Conservation (phyloP, 2,329 filamentous ascomycete species). For the Aureobasidium namibiae region DNA sequence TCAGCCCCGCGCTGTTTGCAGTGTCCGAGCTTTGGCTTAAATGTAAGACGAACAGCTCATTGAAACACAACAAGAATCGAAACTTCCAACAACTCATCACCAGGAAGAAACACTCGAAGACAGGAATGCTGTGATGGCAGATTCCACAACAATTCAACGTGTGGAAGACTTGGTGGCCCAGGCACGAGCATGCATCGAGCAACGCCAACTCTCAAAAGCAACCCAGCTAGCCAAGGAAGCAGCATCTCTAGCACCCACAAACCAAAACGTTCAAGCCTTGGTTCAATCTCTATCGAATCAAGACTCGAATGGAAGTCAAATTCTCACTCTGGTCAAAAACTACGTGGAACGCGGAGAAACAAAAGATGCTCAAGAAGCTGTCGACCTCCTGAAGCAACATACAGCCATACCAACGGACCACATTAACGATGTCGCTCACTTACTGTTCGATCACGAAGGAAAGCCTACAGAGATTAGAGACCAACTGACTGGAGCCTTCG, state of each 20-base stretch:
- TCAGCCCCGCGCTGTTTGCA: neutral
- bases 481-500: conserved; percentile 27
- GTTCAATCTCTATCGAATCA: neutral
- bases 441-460: conserved; percentile 34
- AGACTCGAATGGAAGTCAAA: neutral
- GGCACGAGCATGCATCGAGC: neutral
- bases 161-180: conserved; percentile 4
- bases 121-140: conserved; percentile 2
- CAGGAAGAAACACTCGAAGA: neutral
- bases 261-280: conserved; percentile 4
- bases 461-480: conserved; percentile 25
- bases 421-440: conserved; percentile 31
- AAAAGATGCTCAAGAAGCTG: conserved; percentile 33
- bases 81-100: neutral
- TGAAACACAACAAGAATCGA: neutral
- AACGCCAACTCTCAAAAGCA: conserved; percentile 10
- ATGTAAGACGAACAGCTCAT: neutral
- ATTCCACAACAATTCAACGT: conserved; percentile 2
- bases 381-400: conserved; percentile 22
- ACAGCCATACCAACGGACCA: conserved; percentile 28
- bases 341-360: conserved; percentile 26
- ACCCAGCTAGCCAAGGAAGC: conserved; percentile 11
- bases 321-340: conserved; percentile 5
- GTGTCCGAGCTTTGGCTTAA: conserved; percentile 8
- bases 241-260: conserved; percentile 7